Conservation (phyloP, 192 early-diverging fungal species). For the Podila epicladia region DNA sequence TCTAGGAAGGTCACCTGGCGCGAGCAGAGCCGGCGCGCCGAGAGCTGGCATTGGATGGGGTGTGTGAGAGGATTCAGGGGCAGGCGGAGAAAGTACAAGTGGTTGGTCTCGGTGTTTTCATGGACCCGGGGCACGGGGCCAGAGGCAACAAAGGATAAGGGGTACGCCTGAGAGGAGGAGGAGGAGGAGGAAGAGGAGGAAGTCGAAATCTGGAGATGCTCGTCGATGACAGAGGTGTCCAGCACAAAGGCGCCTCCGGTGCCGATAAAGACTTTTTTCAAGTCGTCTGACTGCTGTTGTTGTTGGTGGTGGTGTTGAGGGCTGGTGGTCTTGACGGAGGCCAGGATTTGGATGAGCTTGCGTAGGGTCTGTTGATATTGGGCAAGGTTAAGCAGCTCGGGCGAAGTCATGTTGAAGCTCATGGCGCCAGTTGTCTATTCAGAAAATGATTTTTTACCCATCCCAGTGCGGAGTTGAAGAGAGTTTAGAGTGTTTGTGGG, state of each 20-base stretch:
- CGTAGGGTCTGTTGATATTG: slow-evolving; percentile 28
- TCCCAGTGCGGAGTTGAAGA: neutral
- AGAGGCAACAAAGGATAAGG: slow-evolving; percentile 23
- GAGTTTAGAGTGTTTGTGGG: neutral
- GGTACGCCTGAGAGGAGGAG: slow-evolving; percentile 9
- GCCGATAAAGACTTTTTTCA: slow-evolving; percentile 5
- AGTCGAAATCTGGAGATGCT: neutral
- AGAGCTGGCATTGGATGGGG: slow-evolving; percentile 30
- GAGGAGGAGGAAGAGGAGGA: neutral
- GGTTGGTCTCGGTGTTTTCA: neutral
- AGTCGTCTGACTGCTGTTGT: neutral
- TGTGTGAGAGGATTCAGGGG: slow-evolving; percentile 28
- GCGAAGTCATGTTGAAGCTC: slow-evolving; percentile 33
- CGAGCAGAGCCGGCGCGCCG: slow-evolving; percentile 21
- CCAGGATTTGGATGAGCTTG: slow-evolving; percentile 10
- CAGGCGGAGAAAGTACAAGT: slow-evolving; percentile 18
- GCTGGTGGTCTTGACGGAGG: neutral
- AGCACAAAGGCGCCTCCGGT: slow-evolving; percentile 18
- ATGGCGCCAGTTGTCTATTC: slow-evolving; percentile 28
- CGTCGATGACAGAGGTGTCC: slow-evolving; percentile 6
- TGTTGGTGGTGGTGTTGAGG: neutral
- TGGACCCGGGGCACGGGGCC: slow-evolving; percentile 1
- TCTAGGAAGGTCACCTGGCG: slow-evolving; percentile 29
- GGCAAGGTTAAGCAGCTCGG: slow-evolving; percentile 21
- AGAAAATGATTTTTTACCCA: neutral